Percentiles rank a stretch among this genome's conserved stretches.
Conservation (phyloP, 257 asterid species). For the Solanum pinnatisectum region DNA sequence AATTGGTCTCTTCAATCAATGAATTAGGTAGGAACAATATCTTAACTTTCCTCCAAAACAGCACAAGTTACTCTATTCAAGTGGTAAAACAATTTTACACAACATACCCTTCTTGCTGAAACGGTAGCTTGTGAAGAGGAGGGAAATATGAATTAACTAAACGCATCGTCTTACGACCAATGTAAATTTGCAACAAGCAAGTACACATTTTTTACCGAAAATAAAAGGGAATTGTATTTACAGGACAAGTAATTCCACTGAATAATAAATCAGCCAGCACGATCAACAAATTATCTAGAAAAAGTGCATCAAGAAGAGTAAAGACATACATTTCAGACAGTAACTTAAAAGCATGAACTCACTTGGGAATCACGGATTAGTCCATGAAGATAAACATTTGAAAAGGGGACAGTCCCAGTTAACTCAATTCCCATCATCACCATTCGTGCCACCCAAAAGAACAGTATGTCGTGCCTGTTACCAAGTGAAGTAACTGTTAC, state of each 20-base stretch:
- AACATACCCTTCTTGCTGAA: neutral
- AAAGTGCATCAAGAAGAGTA: neutral
- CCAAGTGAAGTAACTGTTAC: conserved; percentile 5
- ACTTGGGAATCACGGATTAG: conserved; percentile 97
- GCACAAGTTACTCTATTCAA: neutral
- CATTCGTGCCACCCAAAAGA: conserved; percentile 99
- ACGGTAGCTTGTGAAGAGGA: neutral
- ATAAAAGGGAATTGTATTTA: neutral
- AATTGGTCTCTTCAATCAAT: neutral
- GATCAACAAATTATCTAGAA: neutral
- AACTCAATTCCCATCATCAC: conserved; percentile 99
- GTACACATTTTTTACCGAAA: neutral
- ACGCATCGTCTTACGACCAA: neutral
- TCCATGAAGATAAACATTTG: conserved; percentile 83
- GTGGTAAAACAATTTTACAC: neutral
- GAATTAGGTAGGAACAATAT: neutral
- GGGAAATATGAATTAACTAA: neutral
- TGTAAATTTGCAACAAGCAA: neutral
- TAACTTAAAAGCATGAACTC: conserved; percentile 20
- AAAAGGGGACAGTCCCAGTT: conserved; percentile 86
- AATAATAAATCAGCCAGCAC: neutral
- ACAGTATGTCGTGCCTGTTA: conserved; percentile 92
- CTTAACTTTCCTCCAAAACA: neutral
- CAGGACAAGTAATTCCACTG: neutral
- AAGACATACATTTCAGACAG: conserved; percentile 4